These are phyloP conservation scores for Aspergillus tamarii DNA, from an alignment of 2,329 filamentous ascomycete species.

Conservation along the genomic window DNA sequence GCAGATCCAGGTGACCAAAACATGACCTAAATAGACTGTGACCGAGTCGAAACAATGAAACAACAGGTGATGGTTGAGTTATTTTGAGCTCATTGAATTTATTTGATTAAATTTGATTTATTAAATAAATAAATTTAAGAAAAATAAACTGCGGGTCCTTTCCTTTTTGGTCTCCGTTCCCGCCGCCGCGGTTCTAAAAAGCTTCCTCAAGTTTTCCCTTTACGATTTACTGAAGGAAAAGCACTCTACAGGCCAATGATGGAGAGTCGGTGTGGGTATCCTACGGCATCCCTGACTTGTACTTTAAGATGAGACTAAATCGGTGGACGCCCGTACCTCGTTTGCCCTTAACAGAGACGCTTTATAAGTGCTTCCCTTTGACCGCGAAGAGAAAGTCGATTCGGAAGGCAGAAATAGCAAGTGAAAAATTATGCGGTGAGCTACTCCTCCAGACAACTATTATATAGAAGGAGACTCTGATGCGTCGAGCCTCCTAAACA, in stretches of 20 bases:
- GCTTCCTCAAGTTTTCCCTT: background rate
- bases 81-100: background rate
- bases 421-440: constrained; percentile 40
- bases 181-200: background rate
- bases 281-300: background rate
- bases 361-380: constrained; percentile 15
- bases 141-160: background rate
- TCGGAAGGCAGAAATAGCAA: constrained; percentile 30
- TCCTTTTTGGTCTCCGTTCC: background rate
- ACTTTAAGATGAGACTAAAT: background rate
- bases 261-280: background rate
- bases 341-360: constrained; percentile 27
- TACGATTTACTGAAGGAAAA: background rate
- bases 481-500: constrained; percentile 20
- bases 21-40: background rate
- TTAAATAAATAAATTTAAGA: background rate
- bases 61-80: background rate
- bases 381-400: constrained; percentile 13
- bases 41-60: too few species aligned
- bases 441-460: background rate
- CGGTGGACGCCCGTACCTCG: constrained; percentile 25
- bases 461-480: background rate
- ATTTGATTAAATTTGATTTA: too few species aligned
- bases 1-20: background rate
- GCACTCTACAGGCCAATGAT: background rate